Conservation (phyloP, 768 basidiomycete genomes). For the Leccinellum luteum region DNA sequence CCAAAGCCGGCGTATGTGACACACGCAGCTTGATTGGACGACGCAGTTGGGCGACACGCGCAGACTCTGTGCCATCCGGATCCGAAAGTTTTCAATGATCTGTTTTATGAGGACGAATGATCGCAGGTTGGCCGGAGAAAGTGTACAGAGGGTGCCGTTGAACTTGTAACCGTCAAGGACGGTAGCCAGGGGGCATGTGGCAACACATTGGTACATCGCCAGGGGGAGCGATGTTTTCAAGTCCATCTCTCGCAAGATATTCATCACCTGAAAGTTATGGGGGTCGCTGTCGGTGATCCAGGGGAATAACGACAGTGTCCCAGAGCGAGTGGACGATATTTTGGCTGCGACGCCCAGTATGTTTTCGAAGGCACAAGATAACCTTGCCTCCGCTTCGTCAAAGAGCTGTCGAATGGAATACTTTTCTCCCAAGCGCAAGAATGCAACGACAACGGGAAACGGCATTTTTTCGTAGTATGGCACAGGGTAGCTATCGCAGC, state of each 20-base stretch:
- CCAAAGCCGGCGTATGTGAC: constrained; percentile 5
- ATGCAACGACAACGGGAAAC: constrained; percentile 4
- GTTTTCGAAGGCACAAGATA: constrained; percentile 4
- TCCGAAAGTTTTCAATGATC: constrained; percentile 1
- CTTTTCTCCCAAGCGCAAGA: constrained; percentile 24
- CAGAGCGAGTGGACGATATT: constrained; percentile 1
- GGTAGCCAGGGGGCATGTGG: constrained; percentile 1
- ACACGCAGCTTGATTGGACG: constrained; percentile 1
- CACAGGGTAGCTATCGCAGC: constrained; percentile 7
- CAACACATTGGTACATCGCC: constrained; percentile 12
- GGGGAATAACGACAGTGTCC: not conserved
- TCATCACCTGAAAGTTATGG: constrained; percentile 19
- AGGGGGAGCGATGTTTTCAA: constrained; percentile 7
- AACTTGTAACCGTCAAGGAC: constrained; percentile 13
- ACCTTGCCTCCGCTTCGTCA: constrained; percentile 7
- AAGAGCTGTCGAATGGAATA: constrained; percentile 14
- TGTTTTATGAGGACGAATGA: constrained; percentile 9
- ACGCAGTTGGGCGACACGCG: constrained; percentile 3
- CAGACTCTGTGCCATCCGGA: not conserved
- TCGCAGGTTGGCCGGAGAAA: constrained; percentile 7
- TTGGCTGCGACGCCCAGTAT: not conserved
- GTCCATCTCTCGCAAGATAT: constrained; percentile 8
- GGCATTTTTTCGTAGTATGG: constrained; percentile 6
- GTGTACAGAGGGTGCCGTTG: not conserved
- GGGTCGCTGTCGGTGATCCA: constrained; percentile 7